Conservation (phyloP, 2,329 filamentous ascomycete species). For the Mycogone perniciosa region DNA sequence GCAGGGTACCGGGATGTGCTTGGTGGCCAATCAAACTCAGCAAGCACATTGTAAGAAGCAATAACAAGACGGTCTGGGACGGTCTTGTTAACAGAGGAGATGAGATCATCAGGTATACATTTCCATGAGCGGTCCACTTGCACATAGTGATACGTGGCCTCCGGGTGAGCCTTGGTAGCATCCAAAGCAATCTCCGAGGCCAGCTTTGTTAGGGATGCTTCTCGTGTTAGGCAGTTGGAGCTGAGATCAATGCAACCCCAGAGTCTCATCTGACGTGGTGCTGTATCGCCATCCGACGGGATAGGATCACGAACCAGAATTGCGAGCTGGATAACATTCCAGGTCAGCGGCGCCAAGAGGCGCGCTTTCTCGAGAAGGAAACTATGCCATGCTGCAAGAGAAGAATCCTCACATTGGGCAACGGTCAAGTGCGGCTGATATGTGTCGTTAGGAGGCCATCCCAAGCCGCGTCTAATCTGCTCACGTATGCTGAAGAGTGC, state of each 20-base stretch:
- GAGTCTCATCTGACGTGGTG: conserved; percentile 45
- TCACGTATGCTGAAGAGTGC: conserved; percentile 29
- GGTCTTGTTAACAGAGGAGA: not conserved
- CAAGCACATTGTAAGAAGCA: conserved; percentile 48
- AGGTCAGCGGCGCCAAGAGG: conserved; percentile 41
- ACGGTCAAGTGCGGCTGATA: conserved; percentile 51
- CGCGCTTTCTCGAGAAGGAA: conserved; percentile 47
- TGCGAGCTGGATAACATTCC: conserved; percentile 42
- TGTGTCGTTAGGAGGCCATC: conserved; percentile 18
- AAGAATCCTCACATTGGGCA: conserved; percentile 47
- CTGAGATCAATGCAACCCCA: conserved; percentile 45
- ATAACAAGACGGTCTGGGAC: conserved; percentile 26
- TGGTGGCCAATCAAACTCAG: conserved; percentile 44
- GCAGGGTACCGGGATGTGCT: conserved; percentile 35
- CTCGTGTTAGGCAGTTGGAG: conserved; percentile 2
- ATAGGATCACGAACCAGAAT: conserved; percentile 45
- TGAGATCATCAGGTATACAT: not conserved
- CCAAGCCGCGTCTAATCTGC: conserved; percentile 31
- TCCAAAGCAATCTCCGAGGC: not conserved
- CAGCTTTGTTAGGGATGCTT: not conserved
- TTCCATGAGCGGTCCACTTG: not conserved
- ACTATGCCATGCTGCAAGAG: conserved; percentile 37
- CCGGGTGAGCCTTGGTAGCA: not conserved
- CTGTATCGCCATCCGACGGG: conserved; percentile 19
- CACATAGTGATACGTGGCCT: not conserved